Evolutionary conservation across 192 early-diverging fungal species (phyloP).

Genomic region (Coemansia sp.): DNA sequence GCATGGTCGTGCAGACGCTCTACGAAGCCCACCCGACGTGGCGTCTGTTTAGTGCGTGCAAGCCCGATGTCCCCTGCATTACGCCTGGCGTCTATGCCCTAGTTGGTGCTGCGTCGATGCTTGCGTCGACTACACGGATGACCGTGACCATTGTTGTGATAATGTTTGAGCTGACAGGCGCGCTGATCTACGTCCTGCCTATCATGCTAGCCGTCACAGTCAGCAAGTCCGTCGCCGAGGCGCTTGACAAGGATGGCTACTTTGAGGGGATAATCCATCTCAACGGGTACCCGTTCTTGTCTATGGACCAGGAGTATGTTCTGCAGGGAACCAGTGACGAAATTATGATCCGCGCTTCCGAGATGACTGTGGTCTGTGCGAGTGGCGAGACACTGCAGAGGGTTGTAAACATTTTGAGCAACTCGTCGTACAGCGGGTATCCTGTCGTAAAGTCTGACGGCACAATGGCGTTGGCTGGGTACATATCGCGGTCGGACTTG

Average conservation of each 20-base stretch:
- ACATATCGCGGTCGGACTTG: constrained; percentile 64
- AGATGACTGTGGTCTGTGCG: constrained; percentile 56
- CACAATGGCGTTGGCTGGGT: constrained; percentile 65
- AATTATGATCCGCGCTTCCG: constrained; percentile 62
- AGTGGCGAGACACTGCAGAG: constrained; percentile 52
- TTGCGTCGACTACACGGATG: constrained; percentile 86
- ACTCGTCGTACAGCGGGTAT: constrained; percentile 65
- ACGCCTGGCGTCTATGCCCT: constrained; percentile 82
- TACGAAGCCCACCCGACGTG: constrained; percentile 56
- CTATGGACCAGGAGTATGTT: constrained; percentile 59
- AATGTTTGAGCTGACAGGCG: constrained; percentile 98
- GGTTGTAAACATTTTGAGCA: constrained; percentile 40
- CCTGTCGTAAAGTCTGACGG: constrained; percentile 63
- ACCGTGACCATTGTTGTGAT: constrained; percentile 92
- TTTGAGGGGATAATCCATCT: constrained; percentile 57
- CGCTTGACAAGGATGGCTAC: constrained; percentile 53
- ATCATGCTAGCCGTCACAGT: constrained; percentile 74
- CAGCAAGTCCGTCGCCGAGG: constrained; percentile 55
- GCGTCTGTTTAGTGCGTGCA: constrained; percentile 64
- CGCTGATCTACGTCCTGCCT: constrained; percentile 90
- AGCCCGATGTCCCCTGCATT: constrained; percentile 77
- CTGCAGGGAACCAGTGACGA: constrained; percentile 56
- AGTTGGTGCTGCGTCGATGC: constrained; percentile 77
- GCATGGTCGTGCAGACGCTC: constrained; percentile 71
- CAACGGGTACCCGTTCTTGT: constrained; percentile 66